These are phyloP conservation scores for Jaltomata sinuosa DNA, from an alignment of 257 asterid species.

Conservation along the genomic window DNA sequence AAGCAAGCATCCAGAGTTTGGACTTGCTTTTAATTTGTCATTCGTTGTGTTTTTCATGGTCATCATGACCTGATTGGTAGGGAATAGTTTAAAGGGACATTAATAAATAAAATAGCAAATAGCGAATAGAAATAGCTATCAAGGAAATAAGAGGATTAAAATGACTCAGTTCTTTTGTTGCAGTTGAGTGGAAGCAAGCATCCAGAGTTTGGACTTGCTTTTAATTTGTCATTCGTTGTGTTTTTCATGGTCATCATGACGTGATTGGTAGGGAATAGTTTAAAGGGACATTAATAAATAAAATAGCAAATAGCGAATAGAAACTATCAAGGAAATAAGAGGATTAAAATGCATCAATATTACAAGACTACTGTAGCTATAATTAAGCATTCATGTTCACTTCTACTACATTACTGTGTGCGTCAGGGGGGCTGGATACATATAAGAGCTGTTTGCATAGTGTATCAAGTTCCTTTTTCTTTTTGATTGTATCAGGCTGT, in stretches of 20 bases:
- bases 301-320: neutral
- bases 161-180: too few relatives aligned
- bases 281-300: neutral
- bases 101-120: neutral
- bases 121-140: neutral
- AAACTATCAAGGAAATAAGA: neutral
- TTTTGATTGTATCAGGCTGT: constrained; percentile 49
- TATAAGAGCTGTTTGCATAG: neutral
- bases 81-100: neutral
- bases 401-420: neutral
- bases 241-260: neutral
- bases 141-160: neutral
- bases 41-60: neutral
- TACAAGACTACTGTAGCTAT: neutral
- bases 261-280: neutral
- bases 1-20: neutral
- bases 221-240: neutral
- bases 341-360: neutral
- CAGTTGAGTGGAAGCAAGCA: neutral
- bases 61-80: neutral
- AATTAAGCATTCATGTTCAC: neutral
- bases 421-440: neutral
- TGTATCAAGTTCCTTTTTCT: neutral
- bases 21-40: neutral
- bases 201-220: neutral